Conservation (phyloP, 2,329 filamentous ascomycete species). For the Talaromyces funiculosus region DNA sequence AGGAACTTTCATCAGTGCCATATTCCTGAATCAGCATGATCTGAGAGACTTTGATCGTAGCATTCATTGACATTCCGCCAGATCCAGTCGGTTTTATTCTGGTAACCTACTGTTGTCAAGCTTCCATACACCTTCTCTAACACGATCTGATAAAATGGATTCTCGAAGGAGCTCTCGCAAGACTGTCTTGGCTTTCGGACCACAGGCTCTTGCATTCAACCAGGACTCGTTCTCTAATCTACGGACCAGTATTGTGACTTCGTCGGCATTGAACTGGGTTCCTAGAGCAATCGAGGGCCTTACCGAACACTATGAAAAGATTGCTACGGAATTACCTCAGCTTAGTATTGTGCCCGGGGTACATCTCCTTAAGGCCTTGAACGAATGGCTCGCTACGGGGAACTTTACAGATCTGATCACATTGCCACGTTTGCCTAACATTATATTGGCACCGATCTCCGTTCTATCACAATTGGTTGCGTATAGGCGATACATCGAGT, state of each 20-base stretch:
- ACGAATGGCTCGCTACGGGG: not conserved
- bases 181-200: not conserved
- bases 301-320: not conserved
- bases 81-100: not conserved
- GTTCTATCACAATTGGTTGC: not conserved
- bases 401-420: not conserved
- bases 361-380: not conserved
- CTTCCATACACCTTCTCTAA: constrained; percentile 14
- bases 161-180: not conserved
- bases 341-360: not conserved
- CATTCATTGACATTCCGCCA: not conserved
- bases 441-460: not conserved
- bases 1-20: not conserved
- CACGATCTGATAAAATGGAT: constrained; percentile 34
- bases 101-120: not conserved
- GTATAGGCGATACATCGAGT: not conserved
- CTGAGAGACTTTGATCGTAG: not conserved
- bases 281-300: not conserved
- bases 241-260: not conserved
- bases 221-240: not conserved
- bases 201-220: not conserved
- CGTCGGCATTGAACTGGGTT: not conserved
- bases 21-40: not conserved
- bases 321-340: not conserved
- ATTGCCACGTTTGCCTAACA: not conserved